Evolutionary conservation across 2,329 filamentous ascomycete genomes (phyloP).

Genomic region (Calonectria honghensis): DNA sequence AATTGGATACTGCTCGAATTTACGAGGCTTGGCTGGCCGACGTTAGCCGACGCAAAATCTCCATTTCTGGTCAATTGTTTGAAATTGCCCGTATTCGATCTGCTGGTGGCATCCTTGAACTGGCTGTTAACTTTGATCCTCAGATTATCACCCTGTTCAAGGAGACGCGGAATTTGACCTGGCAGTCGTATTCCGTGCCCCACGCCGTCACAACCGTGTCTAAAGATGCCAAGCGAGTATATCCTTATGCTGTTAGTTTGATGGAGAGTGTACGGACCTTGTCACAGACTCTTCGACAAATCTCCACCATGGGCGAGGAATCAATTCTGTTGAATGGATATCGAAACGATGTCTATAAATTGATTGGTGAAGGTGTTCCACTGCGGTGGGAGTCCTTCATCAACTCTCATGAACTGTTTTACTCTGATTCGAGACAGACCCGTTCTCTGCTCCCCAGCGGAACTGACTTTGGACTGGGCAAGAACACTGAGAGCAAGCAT

Average conservation of each 20-base stretch:
- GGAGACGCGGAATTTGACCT: constrained; percentile 95
- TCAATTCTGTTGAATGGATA: constrained; percentile 92
- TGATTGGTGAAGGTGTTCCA: constrained; percentile 91
- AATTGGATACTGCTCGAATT: constrained; percentile 93
- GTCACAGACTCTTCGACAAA: constrained; percentile 89
- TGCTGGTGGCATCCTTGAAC: constrained; percentile 90
- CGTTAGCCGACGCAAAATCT: constrained; percentile 90
- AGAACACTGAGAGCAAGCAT: constrained; percentile 89
- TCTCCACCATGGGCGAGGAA: constrained; percentile 90
- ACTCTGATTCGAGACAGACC: constrained; percentile 69
- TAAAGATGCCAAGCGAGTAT: constrained; percentile 98
- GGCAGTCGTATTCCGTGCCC: constrained; percentile 95
- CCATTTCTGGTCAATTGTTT: constrained; percentile 94
- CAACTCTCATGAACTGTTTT: constrained; percentile 92
- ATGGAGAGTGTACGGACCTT: constrained; percentile 99
- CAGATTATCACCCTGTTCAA: constrained; percentile 99
- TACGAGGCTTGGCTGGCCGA: constrained; percentile 97
- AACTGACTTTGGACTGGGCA: constrained; percentile 66
- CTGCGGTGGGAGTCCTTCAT: constrained; percentile 98
- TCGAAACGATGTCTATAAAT: constrained; percentile 88
- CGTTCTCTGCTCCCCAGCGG: constrained; percentile 65
- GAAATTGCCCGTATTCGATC: constrained; percentile 91
- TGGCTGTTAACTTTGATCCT: constrained; percentile 96
- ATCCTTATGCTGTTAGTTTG: constrained; percentile 96
- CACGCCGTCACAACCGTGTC: constrained; percentile 96